phyloP scores from a whole-genome alignment of 2,329 filamentous ascomycete species.

The Fusarium protoensiforme region DNA sequence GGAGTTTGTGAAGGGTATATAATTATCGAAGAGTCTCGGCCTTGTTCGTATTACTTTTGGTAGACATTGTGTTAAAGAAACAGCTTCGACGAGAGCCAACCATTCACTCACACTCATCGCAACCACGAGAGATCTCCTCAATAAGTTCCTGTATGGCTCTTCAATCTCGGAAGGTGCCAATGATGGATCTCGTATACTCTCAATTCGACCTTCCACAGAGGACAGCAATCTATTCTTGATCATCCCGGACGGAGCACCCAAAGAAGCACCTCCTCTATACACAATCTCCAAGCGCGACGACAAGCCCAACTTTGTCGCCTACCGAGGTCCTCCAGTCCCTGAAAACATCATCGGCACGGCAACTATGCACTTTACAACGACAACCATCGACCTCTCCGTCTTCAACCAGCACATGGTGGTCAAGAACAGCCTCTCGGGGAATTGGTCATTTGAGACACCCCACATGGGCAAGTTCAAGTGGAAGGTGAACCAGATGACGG shows the following conservation, averaged over 20 bases:
- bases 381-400: conserved; percentile 29
- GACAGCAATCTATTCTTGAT: conserved; percentile 21
- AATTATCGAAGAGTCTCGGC: neutral
- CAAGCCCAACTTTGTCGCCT: conserved; percentile 29
- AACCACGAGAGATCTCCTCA: conserved; percentile 24
- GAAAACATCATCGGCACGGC: conserved; percentile 31
- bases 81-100: neutral
- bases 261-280: conserved; percentile 34
- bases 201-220: conserved; percentile 11
- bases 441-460: conserved; percentile 26
- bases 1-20: neutral
- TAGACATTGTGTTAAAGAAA: neutral
- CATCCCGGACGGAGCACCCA: conserved; percentile 17
- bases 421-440: conserved; percentile 28
- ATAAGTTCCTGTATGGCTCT: conserved; percentile 22
- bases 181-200: conserved; percentile 16
- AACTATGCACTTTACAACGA: conserved; percentile 28
- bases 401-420: conserved; percentile 34
- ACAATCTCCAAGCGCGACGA: conserved; percentile 21
- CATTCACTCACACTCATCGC: neutral
- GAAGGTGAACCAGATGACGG: conserved; percentile 36
- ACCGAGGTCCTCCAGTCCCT: conserved; percentile 21
- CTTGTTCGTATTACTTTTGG: neutral
- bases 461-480: conserved; percentile 42
- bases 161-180: conserved; percentile 11